Evolutionary conservation across 176 grass and related monocot genomes (phyloP).

Genomic region (Alloteropsis semialata): DNA sequence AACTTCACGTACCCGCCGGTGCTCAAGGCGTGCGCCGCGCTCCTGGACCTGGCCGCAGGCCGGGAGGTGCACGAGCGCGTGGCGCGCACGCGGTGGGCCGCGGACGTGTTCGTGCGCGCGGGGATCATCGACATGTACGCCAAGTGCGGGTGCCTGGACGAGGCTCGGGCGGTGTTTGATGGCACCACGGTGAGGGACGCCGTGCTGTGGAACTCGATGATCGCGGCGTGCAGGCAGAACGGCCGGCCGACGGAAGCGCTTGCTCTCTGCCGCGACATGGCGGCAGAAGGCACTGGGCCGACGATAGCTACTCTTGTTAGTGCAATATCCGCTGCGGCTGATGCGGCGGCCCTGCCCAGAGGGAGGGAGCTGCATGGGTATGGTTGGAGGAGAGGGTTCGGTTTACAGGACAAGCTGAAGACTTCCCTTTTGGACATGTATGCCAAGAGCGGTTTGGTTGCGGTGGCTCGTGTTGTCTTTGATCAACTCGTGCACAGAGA

Average conservation of each 20-base stretch:
- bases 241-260: slow-evolving; percentile 50
- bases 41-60: slow-evolving; percentile 40
- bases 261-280: slow-evolving; percentile 58
- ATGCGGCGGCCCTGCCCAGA: slow-evolving; percentile 54
- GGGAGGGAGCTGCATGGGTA: slow-evolving; percentile 79
- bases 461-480: slow-evolving; percentile 60
- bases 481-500: slow-evolving; percentile 47
- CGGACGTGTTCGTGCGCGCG: slow-evolving; percentile 52
- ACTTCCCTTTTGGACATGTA: slow-evolving; percentile 77
- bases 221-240: slow-evolving; percentile 63
- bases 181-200: slow-evolving; percentile 38
- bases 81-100: slow-evolving; percentile 20
- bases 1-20: slow-evolving; percentile 69
- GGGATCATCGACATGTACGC: slow-evolving; percentile 70
- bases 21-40: slow-evolving; percentile 60
- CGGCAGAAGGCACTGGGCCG: slow-evolving; percentile 15
- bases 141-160: slow-evolving; percentile 56
- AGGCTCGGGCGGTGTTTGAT: slow-evolving; percentile 51
- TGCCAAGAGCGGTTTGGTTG: slow-evolving; percentile 66
- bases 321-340: slow-evolving; percentile 50
- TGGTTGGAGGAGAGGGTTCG: slow-evolving; percentile 57
- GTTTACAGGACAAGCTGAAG: slow-evolving; percentile 60
- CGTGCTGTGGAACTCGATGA: slow-evolving; percentile 77
- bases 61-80: slow-evolving; percentile 49
- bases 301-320: slow-evolving; percentile 63